Base-by-base conservation (phyloP, 176 grass and related monocot genomes). In the Oryza glaberrima region DNA sequence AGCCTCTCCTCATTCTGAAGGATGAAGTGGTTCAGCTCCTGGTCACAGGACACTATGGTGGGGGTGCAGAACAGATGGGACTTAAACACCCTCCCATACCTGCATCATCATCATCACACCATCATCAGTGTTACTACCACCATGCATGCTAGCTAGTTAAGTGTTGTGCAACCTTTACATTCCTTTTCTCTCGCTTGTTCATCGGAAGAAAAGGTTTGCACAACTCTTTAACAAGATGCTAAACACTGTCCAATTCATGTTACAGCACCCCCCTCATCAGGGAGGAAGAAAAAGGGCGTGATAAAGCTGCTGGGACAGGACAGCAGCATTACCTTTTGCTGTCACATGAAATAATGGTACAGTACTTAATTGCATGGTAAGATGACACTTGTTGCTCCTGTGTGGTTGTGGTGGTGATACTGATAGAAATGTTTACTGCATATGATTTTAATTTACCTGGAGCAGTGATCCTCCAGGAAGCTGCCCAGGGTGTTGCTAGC, bases 1-100 rank as follows among this genome's bases (percentile, higher is more conserved):
- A 96, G 81, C 81, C 83, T 90, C 86, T 96, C 94, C 84, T 96
- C 94, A 77, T 96, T 96, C 78, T 96, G 94, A 81, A 96, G 94
- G 77, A 96, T 96, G 94, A 96, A 96, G 76, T 96, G 88, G 89
- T 96, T 96, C 78, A 96, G 94, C 41, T 96, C 94, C 75, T 85
- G 88, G 86, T 96, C 94, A 79, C 94, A 96, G 15, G 94, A 96
- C 69, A 96, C 94, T 61, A 96, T 68, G 12, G 94, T 91, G 36
- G 94, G 94, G 34, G 81, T 88, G 78, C 86, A 89, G 87, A 96
- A 96, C 65, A 96, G 86, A 87, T 96, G 94, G 16, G 94, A 96
- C 86, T 91, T 96, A 91, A 96, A 96, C 73, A 96, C 94, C 70
- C 80, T 91, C 75, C 94, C 94, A 46, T 96, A 93, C 89, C 94